phyloP scores from a whole-genome alignment of 495 filamentous ascomycete genomes.

The Hyaloscypha bicolor region DNA sequence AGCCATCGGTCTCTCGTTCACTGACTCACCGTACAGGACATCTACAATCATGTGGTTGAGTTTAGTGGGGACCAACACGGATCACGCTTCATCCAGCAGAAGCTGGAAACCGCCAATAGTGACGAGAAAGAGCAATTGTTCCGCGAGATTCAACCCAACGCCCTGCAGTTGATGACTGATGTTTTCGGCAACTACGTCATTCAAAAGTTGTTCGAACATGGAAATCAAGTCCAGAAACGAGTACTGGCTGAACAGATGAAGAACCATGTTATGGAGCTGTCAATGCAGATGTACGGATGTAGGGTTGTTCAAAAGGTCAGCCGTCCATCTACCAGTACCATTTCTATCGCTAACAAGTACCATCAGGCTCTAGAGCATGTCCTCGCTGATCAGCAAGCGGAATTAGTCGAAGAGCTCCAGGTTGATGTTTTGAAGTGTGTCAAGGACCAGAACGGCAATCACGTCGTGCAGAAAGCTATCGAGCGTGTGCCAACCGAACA shows the following conservation, averaged over 20 bases:
- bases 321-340: constrained; percentile 42
- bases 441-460: constrained; percentile 92
- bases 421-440: constrained; percentile 78
- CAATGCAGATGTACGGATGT: constrained; percentile 92
- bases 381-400: constrained; percentile 84
- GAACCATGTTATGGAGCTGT: constrained; percentile 75
- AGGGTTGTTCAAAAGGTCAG: constrained; percentile 84
- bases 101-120: constrained; percentile 91
- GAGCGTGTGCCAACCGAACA: constrained; percentile 80
- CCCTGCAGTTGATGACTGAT: constrained; percentile 89
- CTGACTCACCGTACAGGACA: constrained; percentile 59
- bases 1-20: background rate
- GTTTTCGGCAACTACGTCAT: constrained; percentile 99
- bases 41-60: constrained; percentile 87
- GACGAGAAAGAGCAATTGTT: constrained; percentile 97
- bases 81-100: constrained; percentile 94
- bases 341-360: background rate
- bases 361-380: constrained; percentile 82
- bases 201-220: constrained; percentile 97
- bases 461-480: constrained; percentile 95
- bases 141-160: constrained; percentile 79
- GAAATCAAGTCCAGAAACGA: constrained; percentile 91
- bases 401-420: constrained; percentile 81
- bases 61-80: constrained; percentile 96
- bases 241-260: constrained; percentile 85